Percentiles rank a stretch among this genome's conserved stretches.
phyloP scores from a whole-genome alignment of 1,284 basidiomycete species.

The Inonotus hispidus region DNA sequence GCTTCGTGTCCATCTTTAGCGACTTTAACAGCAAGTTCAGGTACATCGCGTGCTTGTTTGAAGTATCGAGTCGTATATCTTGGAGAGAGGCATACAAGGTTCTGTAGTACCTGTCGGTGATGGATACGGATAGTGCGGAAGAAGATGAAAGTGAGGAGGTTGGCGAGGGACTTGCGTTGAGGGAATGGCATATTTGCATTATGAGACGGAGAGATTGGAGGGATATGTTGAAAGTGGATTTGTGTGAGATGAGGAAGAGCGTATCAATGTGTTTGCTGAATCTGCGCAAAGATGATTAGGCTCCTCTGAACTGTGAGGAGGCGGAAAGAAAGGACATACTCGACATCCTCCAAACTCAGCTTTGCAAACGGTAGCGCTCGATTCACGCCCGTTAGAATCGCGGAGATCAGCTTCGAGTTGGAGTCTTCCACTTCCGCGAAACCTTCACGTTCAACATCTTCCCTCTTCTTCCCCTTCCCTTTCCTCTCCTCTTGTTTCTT shows the following conservation, averaged over 20 bases:
- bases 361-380: slow-evolving; percentile 92
- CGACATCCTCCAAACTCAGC: slow-evolving; percentile 50
- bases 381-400: slow-evolving; percentile 92
- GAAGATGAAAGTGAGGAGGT: slow-evolving; percentile 32
- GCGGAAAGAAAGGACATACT: slow-evolving; percentile 31
- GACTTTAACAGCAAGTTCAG: slow-evolving; percentile 94
- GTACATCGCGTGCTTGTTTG: slow-evolving; percentile 97
- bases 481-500: slow-evolving; percentile 29
- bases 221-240: slow-evolving; percentile 93
- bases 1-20: slow-evolving; percentile 72
- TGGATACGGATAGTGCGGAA: slow-evolving; percentile 37
- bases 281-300: slow-evolving; percentile 32
- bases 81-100: slow-evolving; percentile 87
- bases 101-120: slow-evolving; percentile 86
- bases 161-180: slow-evolving; percentile 32
- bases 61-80: slow-evolving; percentile 76
- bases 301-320: slow-evolving; percentile 7
- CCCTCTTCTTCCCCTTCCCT: slow-evolving; percentile 34
- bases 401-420: slow-evolving; percentile 84
- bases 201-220: slow-evolving; percentile 93
- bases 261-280: slow-evolving; percentile 90
- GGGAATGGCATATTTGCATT: slow-evolving; percentile 68
- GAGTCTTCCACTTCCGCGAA: slow-evolving; percentile 74
- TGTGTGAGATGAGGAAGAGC: slow-evolving; percentile 93
- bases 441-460: slow-evolving; percentile 49